Base-by-base conservation (phyloP, 768 basidiomycete genomes). In the Chalciporus pseudorubinellus region DNA sequence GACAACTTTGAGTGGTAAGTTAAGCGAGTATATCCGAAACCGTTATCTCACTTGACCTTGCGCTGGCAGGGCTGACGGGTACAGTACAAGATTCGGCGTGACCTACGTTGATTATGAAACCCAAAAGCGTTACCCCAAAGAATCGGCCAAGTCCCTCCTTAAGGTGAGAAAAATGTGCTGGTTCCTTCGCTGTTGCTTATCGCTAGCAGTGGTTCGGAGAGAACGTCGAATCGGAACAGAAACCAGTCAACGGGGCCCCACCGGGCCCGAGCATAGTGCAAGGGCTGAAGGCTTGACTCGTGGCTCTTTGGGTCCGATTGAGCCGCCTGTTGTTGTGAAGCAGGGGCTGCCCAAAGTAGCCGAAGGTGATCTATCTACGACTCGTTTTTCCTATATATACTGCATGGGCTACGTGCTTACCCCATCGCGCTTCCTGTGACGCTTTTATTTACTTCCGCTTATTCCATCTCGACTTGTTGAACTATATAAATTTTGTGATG, bases 51-150 rank as follows among this genome's bases (percentile, higher is more conserved):
- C 24, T 1, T 38, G 19, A 29, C 33, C 31, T 31, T 14, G 9
- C n/a, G n/a, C n/a, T n/a, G n/a, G n/a, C 49, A 68, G 62, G 84
- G 82, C 84, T n/a, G 84, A 87, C 52, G 83, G 85, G 22, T 85
- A 85, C 57, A 64, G 63, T 31, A 85, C 84, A 7, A 81, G 85
- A 6, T 88, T 88, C 59, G 85, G 85, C 49, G 75, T 84, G 49
- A 86, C 83, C 20, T 85, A 87, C 59, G 83, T 88, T 46, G 81
- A 87, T 70, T 87, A 83, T 66, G 69, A 77, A 49, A 86, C 84
- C 4, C 85, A 83, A 67, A 74, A 81, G 68, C 74, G 85, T 18
- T 78, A 76, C 60, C 83, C 84, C 14, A 87, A 87, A 60, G 79
- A 77, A 14, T 84, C 81, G 13, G 81, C 77, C 26, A 74, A 74